Evolutionary conservation across 306 rosid species (phyloP), one percentile per base, ranked within the genome.

Genomic region (Gastrolobium villosum): DNA sequence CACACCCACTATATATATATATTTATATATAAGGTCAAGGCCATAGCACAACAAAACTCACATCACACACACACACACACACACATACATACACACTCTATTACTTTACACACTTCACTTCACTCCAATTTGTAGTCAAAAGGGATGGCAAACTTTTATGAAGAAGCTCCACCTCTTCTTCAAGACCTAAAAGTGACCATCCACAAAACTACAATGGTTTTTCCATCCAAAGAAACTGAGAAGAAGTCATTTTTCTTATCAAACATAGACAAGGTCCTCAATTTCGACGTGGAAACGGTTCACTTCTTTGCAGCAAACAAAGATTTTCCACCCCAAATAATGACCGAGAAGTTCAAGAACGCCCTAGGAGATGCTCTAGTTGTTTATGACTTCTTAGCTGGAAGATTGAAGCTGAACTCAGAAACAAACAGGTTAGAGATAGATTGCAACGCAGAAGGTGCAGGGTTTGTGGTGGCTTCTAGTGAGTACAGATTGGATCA

Each of bases 241-340:
- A 89, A 63, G 48, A 85, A 60, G 52, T 31, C 87, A 20, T 10
- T 93, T 74, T 93, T 93, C 92, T 76, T 93, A 45, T 88, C 98
- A 3, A 93, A 91, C 87, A 93, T 93, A 49, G 98, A 93, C 80
- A 87, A 82, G 77, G 90, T 85, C 41, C 92, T 93, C 35, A 89
- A 85, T 55, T 93, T 91, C 49, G 83, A 84, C 5, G 94, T 93
- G 1, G 88, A 89, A 32, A 84, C 94, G 3, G 79, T 93, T 45
- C 96, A 91, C 59, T 91, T 93, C 72, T 93, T 93, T 9, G 67
- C 15, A 1, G 45, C 88, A 49, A 83, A 87, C 76, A 63, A 77
- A 6, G 90, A 89, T 2, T 89, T 86, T 52, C 82, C 90, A 10
- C 73, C 89, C 0, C 3, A 72, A 5, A 5, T 32, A 8, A 84